phyloP scores from a whole-genome alignment of 2,329 filamentous ascomycete genomes.

The Hypoxylon sp. region DNA sequence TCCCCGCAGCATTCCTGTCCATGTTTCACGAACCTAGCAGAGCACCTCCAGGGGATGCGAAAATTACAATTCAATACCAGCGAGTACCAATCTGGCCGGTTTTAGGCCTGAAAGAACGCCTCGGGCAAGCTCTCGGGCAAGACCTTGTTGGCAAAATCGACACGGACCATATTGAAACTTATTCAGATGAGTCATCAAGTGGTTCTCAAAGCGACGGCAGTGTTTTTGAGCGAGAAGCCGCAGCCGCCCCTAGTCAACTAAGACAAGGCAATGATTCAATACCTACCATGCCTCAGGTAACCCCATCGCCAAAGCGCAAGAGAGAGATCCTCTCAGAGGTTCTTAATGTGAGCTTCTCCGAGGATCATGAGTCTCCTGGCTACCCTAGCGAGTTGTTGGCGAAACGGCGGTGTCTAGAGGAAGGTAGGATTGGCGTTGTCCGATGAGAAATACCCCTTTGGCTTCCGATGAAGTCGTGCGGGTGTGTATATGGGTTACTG shows the following conservation, averaged over 20 bases:
- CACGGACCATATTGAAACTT: constrained; percentile 62
- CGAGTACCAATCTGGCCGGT: constrained; percentile 69
- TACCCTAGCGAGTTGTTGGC: constrained; percentile 39
- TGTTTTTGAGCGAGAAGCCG: neutral
- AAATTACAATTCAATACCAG: constrained; percentile 64
- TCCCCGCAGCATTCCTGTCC: constrained; percentile 65
- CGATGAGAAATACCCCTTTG: constrained; percentile 39
- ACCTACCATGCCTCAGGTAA: constrained; percentile 17
- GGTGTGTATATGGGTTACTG: constrained; percentile 32
- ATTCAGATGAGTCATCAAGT: constrained; percentile 55
- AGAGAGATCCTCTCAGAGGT: constrained; percentile 51
- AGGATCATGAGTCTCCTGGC: constrained; percentile 48
- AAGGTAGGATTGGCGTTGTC: constrained; percentile 52
- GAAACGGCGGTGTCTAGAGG: constrained; percentile 50
- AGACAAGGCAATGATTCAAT: neutral
- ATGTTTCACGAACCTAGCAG: constrained; percentile 66
- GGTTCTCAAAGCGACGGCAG: neutral
- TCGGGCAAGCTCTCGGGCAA: constrained; percentile 67
- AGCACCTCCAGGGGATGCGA: constrained; percentile 54
- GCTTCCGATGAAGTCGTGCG: constrained; percentile 16
- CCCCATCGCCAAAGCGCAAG: constrained; percentile 48
- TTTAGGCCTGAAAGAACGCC: constrained; percentile 68
- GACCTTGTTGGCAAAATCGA: constrained; percentile 65
- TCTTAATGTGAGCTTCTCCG: constrained; percentile 54
- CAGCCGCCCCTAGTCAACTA: neutral